Base-by-base conservation (phyloP, 176 grass and related monocot genomes). In the Raddia guianensis region DNA sequence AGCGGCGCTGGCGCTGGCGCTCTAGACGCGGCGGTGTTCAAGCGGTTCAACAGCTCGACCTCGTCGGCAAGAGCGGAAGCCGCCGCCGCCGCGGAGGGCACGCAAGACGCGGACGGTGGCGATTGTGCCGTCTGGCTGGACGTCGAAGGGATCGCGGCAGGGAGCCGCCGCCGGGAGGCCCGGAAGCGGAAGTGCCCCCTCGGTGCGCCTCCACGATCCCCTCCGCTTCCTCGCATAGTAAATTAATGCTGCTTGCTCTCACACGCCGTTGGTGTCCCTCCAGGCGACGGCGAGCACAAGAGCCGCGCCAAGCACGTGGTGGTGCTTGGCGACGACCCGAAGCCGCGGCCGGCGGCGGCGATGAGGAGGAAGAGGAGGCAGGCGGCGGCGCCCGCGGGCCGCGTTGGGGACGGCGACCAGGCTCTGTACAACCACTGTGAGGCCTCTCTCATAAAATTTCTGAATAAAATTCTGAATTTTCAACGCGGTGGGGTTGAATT, bases 341-440 rank as follows among this genome's bases (percentile, higher is more conserved):
- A 83, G 60, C 92, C 84, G 34, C 42, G 75, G 55, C 77, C 64
- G 12, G 42, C 58, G 51, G 3, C 47, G 34, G 2, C 53, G 53
- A 73, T 27, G 54, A 82, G 49, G 55, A 83, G 81, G 78, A 68
- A 45, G 18, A 27, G 27, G 27, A 27, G 27, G 27, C 27, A 27
- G 27, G 27, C 27, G 27, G 58, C 80, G 69, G 63, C 66, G n/a
- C 18, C 57, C 44, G 42, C 34, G 20, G 43, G 52, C 50, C 83
- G 46, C 43, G 34, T 42, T 18, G 65, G 49, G 20, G 81, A 8
- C 1, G 67, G 76, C 87, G 40, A 66, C 63, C 82, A 90, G 14
- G 66, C 78, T 49, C n/a, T 89, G 4, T 98, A 98, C 77, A 91
- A 97, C 61, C 94, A 97, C 52, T 97, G 94, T 97, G 88, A 93